Base-by-base conservation (phyloP, 176 grass and related monocot species). In the Typha latifolia region DNA sequence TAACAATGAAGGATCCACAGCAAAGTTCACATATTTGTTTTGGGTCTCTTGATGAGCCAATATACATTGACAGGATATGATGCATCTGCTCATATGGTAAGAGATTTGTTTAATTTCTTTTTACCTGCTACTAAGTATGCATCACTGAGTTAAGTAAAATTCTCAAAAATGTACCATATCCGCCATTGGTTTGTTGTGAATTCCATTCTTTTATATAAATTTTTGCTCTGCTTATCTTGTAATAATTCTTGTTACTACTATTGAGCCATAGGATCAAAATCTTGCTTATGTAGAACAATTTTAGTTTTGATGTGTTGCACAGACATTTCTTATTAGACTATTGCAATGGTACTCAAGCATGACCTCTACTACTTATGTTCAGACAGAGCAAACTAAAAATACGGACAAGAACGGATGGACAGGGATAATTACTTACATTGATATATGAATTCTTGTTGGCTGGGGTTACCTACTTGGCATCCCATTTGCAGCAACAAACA, bases 1-100 rank as follows among this genome's bases (percentile, higher is more conserved):
- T 6, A 93, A 99, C 31, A 72, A 12, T 22, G 85, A 80, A 23
- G 89, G 12, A 93, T 97, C 63, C 85, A 92, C 81, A 93, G 74
- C 73, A 90, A 75, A 18, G 3, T 90, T 2, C 93, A 99, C 77
- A 93, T 99, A 66, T 93, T 85, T 19, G 78, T 89, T 27, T 82
- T 99, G 12, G 89, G 94, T 2, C 81, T 99, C 32, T 62, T 99
- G 43, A 93, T 93, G 94, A 99, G 89, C 84, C 89, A 89, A 76
- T 99, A 93, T 70, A 87, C 86, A 4, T 75, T 99, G 19, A 57
- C 63, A 1, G 94, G 94, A 64, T 99, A 99, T 64, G 94, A 99
- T 50, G 88, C 88, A 7, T 99, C 89, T 2, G 94, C 89, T 3
- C 86, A 93, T 70, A 85, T 99, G 94, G 93, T 90, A 85, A 51